Conservation (phyloP, 2,329 filamentous ascomycete species). For the Scortechinia acanthostroma region DNA sequence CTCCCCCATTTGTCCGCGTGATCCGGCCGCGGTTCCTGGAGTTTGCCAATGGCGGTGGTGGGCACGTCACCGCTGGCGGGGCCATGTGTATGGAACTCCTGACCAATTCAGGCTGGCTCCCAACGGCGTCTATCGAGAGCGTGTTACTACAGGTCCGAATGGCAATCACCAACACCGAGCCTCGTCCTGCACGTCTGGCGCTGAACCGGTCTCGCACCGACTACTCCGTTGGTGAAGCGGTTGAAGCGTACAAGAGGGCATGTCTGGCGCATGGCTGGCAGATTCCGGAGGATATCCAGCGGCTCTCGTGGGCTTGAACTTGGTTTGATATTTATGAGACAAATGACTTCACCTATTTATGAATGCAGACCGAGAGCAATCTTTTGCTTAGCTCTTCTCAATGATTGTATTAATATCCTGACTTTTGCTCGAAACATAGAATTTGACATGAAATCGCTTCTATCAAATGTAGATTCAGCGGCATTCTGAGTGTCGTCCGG, state of each 20-base stretch:
- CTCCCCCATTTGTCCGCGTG: conserved; percentile 78
- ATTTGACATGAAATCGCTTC: too few species aligned
- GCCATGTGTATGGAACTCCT: conserved; percentile 79
- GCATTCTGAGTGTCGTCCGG: too few species aligned
- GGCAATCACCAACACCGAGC: conserved; percentile 65
- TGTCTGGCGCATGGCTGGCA: conserved; percentile 67
- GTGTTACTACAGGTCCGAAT: conserved; percentile 75
- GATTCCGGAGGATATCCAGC: conserved; percentile 57
- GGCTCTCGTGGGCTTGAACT: not conserved
- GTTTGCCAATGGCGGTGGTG: conserved; percentile 69
- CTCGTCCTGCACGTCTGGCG: conserved; percentile 64
- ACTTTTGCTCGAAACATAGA: too few species aligned
- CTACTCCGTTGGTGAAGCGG: conserved; percentile 65
- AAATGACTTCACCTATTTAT: too few species aligned
- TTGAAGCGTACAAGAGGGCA: conserved; percentile 66
- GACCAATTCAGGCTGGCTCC: conserved; percentile 76
- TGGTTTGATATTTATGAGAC: not conserved
- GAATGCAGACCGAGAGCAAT: too few species aligned
- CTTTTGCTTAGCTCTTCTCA: too few species aligned
- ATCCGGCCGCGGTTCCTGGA: conserved; percentile 73
- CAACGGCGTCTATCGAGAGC: conserved; percentile 67
- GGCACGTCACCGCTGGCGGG: conserved; percentile 77
- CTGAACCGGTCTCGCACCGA: conserved; percentile 20
- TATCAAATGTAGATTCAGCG: too few species aligned
- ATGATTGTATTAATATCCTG: too few species aligned